phyloP scores from a whole-genome alignment of 495 filamentous ascomycete genomes.

The Durotheca rogersii region DNA sequence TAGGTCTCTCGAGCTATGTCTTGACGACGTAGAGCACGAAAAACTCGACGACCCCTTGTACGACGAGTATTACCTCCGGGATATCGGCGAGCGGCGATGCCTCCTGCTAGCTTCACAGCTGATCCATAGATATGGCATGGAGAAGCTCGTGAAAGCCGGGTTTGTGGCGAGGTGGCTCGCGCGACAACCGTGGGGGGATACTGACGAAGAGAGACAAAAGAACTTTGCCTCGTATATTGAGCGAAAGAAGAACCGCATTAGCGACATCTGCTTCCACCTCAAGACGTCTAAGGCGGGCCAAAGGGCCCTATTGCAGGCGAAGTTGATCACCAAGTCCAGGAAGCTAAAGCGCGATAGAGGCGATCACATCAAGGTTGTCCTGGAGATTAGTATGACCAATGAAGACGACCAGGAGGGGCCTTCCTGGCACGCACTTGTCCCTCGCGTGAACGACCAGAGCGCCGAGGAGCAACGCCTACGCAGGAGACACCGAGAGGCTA shows the following conservation, averaged over 20 bases:
- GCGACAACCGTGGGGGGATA: constrained; percentile 56
- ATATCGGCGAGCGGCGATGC: constrained; percentile 52
- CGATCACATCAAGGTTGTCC: constrained; percentile 36
- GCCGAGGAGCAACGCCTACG: constrained; percentile 54
- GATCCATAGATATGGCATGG: constrained; percentile 42
- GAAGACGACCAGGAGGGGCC: constrained; percentile 30
- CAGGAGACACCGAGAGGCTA: constrained; percentile 60
- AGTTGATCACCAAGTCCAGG: constrained; percentile 35
- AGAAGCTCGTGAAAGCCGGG: constrained; percentile 47
- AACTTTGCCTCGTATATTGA: constrained; percentile 50
- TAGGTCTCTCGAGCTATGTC: constrained; percentile 50
- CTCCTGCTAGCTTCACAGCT: constrained; percentile 50
- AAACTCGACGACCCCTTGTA: constrained; percentile 47
- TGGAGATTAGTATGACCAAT: constrained; percentile 38
- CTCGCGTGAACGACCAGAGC: constrained; percentile 47
- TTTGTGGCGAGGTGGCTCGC: constrained; percentile 59
- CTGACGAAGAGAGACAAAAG: constrained; percentile 41
- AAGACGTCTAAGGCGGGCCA: constrained; percentile 39
- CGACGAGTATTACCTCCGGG: constrained; percentile 55
- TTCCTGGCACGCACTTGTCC: constrained; percentile 28
- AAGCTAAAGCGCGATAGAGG: constrained; percentile 24
- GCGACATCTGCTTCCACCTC: constrained; percentile 44
- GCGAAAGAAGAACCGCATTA: constrained; percentile 47
- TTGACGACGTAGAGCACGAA: constrained; percentile 52
- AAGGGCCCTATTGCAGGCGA: constrained; percentile 43